Evolutionary conservation across 768 basidiomycete species (phyloP).

Genomic region (Ramaria sp.): DNA sequence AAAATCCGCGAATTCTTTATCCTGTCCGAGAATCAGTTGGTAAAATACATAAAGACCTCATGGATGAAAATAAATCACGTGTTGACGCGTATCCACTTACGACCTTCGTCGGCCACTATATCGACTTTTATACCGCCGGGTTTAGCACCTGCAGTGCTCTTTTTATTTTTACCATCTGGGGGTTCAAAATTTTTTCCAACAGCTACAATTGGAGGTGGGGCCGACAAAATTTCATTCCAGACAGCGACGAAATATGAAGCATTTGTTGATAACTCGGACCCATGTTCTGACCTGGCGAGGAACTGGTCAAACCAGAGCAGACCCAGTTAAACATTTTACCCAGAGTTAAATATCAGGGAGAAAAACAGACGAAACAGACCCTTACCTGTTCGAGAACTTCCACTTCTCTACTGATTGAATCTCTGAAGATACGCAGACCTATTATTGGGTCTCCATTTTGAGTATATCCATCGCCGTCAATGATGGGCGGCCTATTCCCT

Average conservation of each 20-base stretch:
- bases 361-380: neutral
- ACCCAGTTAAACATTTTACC: neutral
- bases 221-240: constrained; percentile 66
- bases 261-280: constrained; percentile 54
- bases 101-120: constrained; percentile 64
- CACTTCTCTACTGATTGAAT: constrained; percentile 34
- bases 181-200: constrained; percentile 45
- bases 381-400: constrained; percentile 31
- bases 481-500: constrained; percentile 8
- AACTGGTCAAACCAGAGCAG: constrained; percentile 42
- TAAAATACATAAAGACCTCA: neutral
- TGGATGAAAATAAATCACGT: constrained; percentile 45
- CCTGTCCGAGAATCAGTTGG: constrained; percentile 26
- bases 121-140: constrained; percentile 59
- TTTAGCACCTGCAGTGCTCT: constrained; percentile 14
- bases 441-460: constrained; percentile 17
- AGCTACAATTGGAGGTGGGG: constrained; percentile 43
- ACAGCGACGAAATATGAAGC: constrained; percentile 73
- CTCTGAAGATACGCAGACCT: constrained; percentile 30
- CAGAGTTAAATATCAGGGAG: neutral
- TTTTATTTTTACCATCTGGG: constrained; percentile 11
- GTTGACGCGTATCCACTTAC: constrained; percentile 76
- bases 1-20: constrained; percentile 68
- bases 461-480: neutral
- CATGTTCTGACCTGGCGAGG: constrained; percentile 36